Evolutionary conservation across 208 protist species (phyloP).

Genomic region (Leishmania tarentolae): DNA sequence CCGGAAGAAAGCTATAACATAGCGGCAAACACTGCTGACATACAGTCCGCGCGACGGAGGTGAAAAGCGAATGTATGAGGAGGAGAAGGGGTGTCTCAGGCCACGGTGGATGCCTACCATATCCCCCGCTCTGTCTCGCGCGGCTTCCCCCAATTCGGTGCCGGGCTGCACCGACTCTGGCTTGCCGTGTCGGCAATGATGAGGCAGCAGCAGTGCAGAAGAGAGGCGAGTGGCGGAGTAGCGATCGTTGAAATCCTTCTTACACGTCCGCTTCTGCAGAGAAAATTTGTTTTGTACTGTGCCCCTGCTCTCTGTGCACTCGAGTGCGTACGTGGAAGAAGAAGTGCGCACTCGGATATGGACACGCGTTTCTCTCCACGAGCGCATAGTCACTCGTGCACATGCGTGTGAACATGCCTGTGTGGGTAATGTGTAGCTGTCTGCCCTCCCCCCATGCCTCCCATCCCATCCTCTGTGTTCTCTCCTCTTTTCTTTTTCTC

Average conservation of each 20-base stretch:
- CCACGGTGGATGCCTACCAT: neutral
- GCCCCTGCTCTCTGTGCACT: neutral
- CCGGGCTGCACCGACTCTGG: neutral
- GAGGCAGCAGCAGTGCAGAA: neutral
- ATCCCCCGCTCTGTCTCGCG: neutral
- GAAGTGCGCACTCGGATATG: neutral
- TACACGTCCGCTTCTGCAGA: neutral
- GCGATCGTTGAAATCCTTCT: neutral
- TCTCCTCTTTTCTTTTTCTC: neutral
- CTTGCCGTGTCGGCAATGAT: neutral
- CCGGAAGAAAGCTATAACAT: neutral
- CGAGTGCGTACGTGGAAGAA: neutral
- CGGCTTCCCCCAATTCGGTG: neutral
- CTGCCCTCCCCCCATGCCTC: neutral
- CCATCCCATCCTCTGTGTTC: neutral
- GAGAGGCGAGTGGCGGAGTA: neutral
- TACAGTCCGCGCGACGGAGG: neutral
- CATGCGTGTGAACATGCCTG: neutral
- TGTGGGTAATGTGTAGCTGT: neutral
- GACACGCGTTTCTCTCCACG: neutral
- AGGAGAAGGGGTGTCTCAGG: neutral
- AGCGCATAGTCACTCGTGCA: neutral
- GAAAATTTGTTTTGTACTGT: neutral
- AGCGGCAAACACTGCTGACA: neutral
- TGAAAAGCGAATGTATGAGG: neutral